Evolutionary conservation across 768 basidiomycete species (phyloP).

Genomic region (Hygrophoropsis aurantiaca): DNA sequence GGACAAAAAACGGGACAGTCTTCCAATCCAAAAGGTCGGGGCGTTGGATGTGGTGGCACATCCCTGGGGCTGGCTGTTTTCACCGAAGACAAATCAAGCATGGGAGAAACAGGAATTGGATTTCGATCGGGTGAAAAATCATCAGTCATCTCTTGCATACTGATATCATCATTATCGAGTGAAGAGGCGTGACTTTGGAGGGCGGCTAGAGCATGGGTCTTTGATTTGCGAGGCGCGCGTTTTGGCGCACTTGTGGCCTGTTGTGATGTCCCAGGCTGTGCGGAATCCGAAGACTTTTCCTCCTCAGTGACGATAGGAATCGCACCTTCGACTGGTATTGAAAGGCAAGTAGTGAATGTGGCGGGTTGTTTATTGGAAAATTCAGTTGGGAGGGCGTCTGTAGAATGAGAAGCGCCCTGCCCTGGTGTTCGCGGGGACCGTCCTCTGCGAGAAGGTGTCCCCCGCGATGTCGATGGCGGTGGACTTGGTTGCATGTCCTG

Average conservation of each 20-base stretch:
- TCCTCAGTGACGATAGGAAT: constrained; percentile 58
- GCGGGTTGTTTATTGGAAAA: constrained; percentile 46
- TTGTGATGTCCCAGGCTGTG: constrained; percentile 33
- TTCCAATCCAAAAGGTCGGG: constrained; percentile 81
- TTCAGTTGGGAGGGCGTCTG: constrained; percentile 50
- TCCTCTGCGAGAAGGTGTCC: constrained; percentile 61
- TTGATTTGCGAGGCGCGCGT: constrained; percentile 86
- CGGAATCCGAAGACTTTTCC: constrained; percentile 31
- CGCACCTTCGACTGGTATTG: constrained; percentile 77
- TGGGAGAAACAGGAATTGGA: constrained; percentile 62
- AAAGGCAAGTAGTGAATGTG: constrained; percentile 65
- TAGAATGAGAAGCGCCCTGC: constrained; percentile 39
- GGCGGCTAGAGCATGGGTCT: constrained; percentile 83
- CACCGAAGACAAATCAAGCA: constrained; percentile 68
- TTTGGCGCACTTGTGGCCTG: constrained; percentile 45
- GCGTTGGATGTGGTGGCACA: constrained; percentile 34
- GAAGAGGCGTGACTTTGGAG: constrained; percentile 66
- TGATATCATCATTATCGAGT: constrained; percentile 48
- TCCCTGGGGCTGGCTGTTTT: constrained; percentile 61
- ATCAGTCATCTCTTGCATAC: constrained; percentile 40
- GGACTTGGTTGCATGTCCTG: constrained; percentile 43
- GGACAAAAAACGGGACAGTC: constrained; percentile 93
- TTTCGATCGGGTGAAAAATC: constrained; percentile 48
- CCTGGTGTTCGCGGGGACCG: constrained; percentile 57
- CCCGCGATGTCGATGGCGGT: constrained; percentile 50